Evolutionary conservation across 2,329 filamentous ascomycete species (phyloP), one percentile per base, ranked within the genome.

Genomic region (Magnaporthales sp.): DNA sequence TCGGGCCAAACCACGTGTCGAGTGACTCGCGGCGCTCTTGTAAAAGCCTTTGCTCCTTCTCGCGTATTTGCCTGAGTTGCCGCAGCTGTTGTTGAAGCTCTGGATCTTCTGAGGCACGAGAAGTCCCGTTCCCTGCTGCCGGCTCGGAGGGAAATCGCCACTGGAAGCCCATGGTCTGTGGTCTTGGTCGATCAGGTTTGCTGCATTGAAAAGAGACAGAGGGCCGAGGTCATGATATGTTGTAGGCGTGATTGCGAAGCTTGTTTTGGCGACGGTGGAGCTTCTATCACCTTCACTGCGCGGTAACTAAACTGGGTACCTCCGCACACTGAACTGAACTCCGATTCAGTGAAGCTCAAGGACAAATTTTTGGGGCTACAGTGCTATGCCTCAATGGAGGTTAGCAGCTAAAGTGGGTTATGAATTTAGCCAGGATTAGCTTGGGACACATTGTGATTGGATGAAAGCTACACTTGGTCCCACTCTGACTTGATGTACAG

Each of bases 1-100:
- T 84, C 64, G 77, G 74, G 19, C 81, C 80, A 64, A 80, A 71
- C 65, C 79, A n/a, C 31, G 69, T 58, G 29, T 60, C 30, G 4
- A 60, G 56, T 15, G 56, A 60, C 46, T 54, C 51, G 24, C 26
- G 26, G 63, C 63, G 38, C 22, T 64, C 63, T 8, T 54, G 38
- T 9, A 60, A 27, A 26, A 60, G 56, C 24, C 24, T 60, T 27
- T 60, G 56, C 22, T 60, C 56, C 11, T 60, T 60, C 32, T 63
- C 29, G 32, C 31, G 29, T 3, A 26, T 32, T 51, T 65, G 51
- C 54, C 32, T 51, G 15, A 60, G 54, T n/a, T 32, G 11, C 27
- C 24, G 51, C 22, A 60, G 46, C 8, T 62, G 60, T 31, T 29
- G 27, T 19, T 62, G 60, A n/a, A 63, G 29, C 61, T 63, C 56